Base-by-base conservation (phyloP, 805 yeast species). In the Kuraishia piskuri region DNA sequence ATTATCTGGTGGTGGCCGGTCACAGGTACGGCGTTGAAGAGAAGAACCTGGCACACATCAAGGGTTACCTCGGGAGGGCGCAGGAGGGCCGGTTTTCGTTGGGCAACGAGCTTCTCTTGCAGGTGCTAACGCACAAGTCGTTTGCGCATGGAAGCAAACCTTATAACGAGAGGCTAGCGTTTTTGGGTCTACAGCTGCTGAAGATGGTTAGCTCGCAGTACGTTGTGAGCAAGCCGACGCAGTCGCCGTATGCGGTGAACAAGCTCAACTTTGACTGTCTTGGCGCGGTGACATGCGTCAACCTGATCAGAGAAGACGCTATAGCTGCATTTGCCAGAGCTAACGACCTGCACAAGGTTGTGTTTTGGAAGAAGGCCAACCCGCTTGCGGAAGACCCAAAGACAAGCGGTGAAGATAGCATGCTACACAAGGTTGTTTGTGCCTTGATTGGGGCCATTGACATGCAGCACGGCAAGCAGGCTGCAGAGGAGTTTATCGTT, bases 61-160 rank as follows among this genome's bases (percentile, higher is more conserved):
- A 80, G 61, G 56, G 60, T 25, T 80, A 82, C 58, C 68, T 86
- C 53, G 56, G 62, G 21, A 36, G 52, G 24, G 52, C 61, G 24
- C 53, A 61, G 22, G 55, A 61, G 36, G 72, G 72, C 22, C 73
- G 77, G 56, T 83, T 74, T 61, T 58, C 73, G 46, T 71, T 91
- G 46, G 74, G 85, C 3, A 86, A 88, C 61, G 59, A 86, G 55
- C 70, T 86, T 22, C 73, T 90, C 54, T 73, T 90, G 56, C 98
- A 92, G 71, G 83, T 88, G 46, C 72, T 91, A 61, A 91, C 97
- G 5, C 97, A 92, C 72, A 92, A 92, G 71, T 88, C 96, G 22
- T 92, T 90, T 75, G 96, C 95, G 4, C 95, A 89, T 70, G 97
- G 96, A 9, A 74, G 79, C 57, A 82, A 84, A 61, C 97, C 97